Evolutionary conservation across 1,139 yeast genomes (phyloP), one percentile per base, ranked within the genome.

Genomic region (Candida pseudoviswanathii): DNA sequence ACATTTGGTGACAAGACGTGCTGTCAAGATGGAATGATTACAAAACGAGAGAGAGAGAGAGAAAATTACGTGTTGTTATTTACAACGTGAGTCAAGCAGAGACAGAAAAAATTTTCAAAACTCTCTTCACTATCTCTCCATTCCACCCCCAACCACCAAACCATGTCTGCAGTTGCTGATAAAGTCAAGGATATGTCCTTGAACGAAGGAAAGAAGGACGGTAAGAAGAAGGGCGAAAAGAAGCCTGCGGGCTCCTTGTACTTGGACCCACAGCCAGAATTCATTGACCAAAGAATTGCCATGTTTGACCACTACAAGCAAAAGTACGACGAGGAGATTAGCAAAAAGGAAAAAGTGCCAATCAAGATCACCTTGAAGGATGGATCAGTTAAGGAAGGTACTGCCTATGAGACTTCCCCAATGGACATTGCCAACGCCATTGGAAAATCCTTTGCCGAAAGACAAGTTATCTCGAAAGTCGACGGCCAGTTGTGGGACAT

Each of bases 401-500:
- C 81, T 40, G 77, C 97, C 3, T 95, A 85, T 84, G 97, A 91
- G 67, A 92, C 99, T 47, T 75, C 90, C 33, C 99, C 99, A 45
- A 71, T 89, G 72, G 88, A 85, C 51, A 88, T 94, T 58, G 97
- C 98, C 50, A 78, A 77, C 60, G 84, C 72, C 49, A 92, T 94
- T 60, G 92, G 96, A 58, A 89, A 89, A 70, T 87, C 97, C 4
- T 85, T 76, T 57, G 70, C 72, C 49, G 98, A 94, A 59, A 86
- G 91, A 73, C 88, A 89, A 62, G 91, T 95, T 54, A 91, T 95
- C 60, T 81, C 98, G 52, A 91, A 90, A 72, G 95, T 94, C 51
- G 81, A 95, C 63, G 97, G 96, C 51, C 27, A 81, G 48, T 77
- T 92, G 60, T 95, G 99, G 99, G 99, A 95, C 74, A 78, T 95